Evolutionary conservation across 2,329 filamentous ascomycete species (phyloP).

Genomic region (Hymenoscyphus linearis): DNA sequence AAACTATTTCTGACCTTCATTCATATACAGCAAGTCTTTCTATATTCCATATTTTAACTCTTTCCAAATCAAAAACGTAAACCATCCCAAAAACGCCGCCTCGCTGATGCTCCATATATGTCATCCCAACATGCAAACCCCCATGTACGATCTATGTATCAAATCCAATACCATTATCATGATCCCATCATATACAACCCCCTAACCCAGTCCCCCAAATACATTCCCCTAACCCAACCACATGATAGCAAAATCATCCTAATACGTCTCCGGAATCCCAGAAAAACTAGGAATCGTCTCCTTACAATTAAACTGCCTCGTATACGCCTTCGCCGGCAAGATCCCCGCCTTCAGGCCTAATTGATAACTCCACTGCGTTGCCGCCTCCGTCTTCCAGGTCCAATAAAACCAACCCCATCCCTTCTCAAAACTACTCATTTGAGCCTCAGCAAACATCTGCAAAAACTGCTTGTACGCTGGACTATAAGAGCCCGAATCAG

Average conservation of each 20-base stretch:
- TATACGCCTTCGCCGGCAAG: slow-evolving; percentile 69
- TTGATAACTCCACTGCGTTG: slow-evolving; percentile 89
- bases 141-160: neutral
- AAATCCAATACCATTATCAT: neutral
- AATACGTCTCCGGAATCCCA: slow-evolving; percentile 48
- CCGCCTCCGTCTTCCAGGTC: slow-evolving; percentile 90
- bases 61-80: neutral
- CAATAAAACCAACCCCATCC: slow-evolving; percentile 99
- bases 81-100: slow-evolving; percentile 1
- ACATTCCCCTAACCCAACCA: neutral
- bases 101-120: neutral
- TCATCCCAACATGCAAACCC: neutral
- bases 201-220: no score
- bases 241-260: neutral
- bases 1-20: neutral
- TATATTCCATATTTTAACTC: neutral
- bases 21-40: neutral
- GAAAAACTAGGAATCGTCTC: slow-evolving; percentile 48
- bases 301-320: slow-evolving; percentile 64
- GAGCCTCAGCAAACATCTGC: slow-evolving; percentile 85
- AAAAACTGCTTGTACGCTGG: slow-evolving; percentile 78
- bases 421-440: slow-evolving; percentile 91
- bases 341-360: slow-evolving; percentile 72
- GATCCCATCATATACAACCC: slow-evolving; percentile 4
- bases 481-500: slow-evolving; percentile 62